Evolutionary conservation across 352 stramenopile genomes (phyloP), one percentile per base, ranked within the genome.

Genomic region (Pythium plurisporium): DNA sequence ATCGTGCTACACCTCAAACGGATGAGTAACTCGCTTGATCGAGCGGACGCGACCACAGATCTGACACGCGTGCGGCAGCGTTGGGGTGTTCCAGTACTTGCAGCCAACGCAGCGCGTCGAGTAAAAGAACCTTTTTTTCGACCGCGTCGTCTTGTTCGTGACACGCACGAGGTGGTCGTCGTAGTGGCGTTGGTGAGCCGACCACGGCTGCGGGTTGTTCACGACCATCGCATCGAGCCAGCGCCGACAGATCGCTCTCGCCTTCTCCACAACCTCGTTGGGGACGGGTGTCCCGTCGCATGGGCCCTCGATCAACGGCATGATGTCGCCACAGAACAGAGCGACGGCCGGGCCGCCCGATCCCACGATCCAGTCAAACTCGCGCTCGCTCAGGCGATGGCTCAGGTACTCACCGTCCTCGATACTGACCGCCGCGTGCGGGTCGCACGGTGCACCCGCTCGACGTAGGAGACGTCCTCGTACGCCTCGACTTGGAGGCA

Each of bases 101-200:
- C 51, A 59, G 19, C 12, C 8, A 2, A 7, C 9, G 20, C 51
- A 59, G 1, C 29, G 51, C 17, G 34, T 0, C 37, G 50, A 42
- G 19, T 40, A 3, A 23, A 50, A 50, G n/a, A 43, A 26, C 3
- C 40, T 41, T 14, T 12, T 45, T 5, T 19, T 41, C 7, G n/a
- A n/a, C 3, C 40, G 40, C n/a, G 26, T 45, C 0, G 19, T 59
- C 23, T 59, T 59, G 27, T 22, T 41, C 7, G 30, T 2, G 10
- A 59, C 40, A 2, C 40, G 40, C 40, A 50, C 30, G 15, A 51
- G 51, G 7, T 49, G 26, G 51, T 59, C 51, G 30, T 59, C 31
- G 40, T 50, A 51, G 40, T 51, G 40, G 51, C 40, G 51, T 29
- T 51, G 40, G 40, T 51, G 43, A 20, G 40, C 9, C 17, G 51